Percentiles rank a stretch among this genome's conserved stretches.
phyloP scores from a whole-genome alignment of 371 early-diverging fungal genomes.

The Rhizopus delemar region DNA sequence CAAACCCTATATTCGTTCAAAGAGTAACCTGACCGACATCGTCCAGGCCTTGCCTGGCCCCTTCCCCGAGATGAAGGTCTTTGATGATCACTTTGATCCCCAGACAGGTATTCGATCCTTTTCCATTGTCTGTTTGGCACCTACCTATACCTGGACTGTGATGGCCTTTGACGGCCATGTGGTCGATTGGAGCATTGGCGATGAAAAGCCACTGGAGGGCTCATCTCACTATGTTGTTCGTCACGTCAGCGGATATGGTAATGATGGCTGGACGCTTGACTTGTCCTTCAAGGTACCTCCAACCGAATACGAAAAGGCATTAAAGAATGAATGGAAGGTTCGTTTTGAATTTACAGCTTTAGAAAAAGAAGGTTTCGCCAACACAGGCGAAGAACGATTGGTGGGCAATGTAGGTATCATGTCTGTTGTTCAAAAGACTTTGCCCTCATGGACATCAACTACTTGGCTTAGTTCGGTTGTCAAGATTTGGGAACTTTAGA shows the following conservation, averaged over 20 bases:
- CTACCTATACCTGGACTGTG: conserved; percentile 69
- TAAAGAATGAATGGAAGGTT: conserved; percentile 41
- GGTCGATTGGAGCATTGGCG: conserved; percentile 63
- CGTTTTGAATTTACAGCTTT: conserved; percentile 55
- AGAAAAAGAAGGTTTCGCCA: conserved; percentile 59
- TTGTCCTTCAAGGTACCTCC: conserved; percentile 49
- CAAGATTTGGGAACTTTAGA: conserved; percentile 48
- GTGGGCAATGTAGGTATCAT: conserved; percentile 59
- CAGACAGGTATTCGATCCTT: conserved; percentile 54
- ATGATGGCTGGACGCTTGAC: conserved; percentile 60
- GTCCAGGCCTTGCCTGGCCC: conserved; percentile 40
- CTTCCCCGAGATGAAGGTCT: conserved; percentile 45
- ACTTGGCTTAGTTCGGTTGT: conserved; percentile 63
- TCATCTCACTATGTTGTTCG: conserved; percentile 61
- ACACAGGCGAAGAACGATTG: conserved; percentile 52
- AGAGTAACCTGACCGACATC: conserved; percentile 10
- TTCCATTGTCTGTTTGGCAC: conserved; percentile 55
- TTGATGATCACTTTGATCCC: conserved; percentile 54
- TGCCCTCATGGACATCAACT: conserved; percentile 65
- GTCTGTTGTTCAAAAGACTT: conserved; percentile 44
- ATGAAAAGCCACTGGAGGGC: conserved; percentile 40
- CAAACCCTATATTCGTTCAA: conserved; percentile 47
- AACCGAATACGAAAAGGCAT: conserved; percentile 44
- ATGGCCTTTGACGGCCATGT: conserved; percentile 65
- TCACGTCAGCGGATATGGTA: conserved; percentile 65